Base-by-base conservation (phyloP, 2,329 filamentous ascomycete genomes). In the Trichophyton simii region DNA sequence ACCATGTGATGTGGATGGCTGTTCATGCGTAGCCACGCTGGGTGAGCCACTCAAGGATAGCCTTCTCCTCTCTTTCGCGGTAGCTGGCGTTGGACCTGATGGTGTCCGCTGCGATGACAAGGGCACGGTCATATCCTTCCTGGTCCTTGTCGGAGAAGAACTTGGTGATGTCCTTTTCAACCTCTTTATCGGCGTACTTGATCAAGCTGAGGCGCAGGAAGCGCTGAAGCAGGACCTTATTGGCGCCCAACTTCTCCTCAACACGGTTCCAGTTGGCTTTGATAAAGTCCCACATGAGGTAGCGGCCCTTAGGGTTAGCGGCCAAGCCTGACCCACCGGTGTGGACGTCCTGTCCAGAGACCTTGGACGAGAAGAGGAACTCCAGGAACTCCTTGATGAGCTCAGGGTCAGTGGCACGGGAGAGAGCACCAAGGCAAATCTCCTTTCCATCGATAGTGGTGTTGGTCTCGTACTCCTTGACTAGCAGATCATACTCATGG, bases 61-160 rank as follows among this genome's bases (percentile, higher is more conserved):
- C 78, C 59, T 79, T 80, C 61, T 84, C 80, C 72, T 97, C 94
- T 61, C 94, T 82, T 73, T 85, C 79, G 72, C 85, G 86, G 78
- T 96, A 99, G 46, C 84, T 84, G 3, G 90, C 90, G 68, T 91
- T 87, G 9, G 88, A 89, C 48, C 86, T 83, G 66, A 97, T 89
- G 65, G 87, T 91, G 72, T 97, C 94, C 72, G 86, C 86, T 65
- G 92, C 87, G 66, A 95, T 89, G 66, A 87, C 86, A 59, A 99
- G 76, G 3, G 89, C 91, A 61, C 94, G 86, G 72, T 95, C 88
- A 74, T 91, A 97, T 57, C 86, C 88, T 68, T 84, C 84, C 18
- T 88, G 92, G 70, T 97, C 89, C 79, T 92, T 95, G 68, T 83
- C 82, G 68, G 83, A 80, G 79, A 97, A 99, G 80, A 99, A 99